Percentiles rank a stretch among this genome's conserved stretches.
Evolutionary conservation across 2,329 filamentous ascomycete genomes (phyloP).

Genomic region (Cladosporium sp.): DNA sequence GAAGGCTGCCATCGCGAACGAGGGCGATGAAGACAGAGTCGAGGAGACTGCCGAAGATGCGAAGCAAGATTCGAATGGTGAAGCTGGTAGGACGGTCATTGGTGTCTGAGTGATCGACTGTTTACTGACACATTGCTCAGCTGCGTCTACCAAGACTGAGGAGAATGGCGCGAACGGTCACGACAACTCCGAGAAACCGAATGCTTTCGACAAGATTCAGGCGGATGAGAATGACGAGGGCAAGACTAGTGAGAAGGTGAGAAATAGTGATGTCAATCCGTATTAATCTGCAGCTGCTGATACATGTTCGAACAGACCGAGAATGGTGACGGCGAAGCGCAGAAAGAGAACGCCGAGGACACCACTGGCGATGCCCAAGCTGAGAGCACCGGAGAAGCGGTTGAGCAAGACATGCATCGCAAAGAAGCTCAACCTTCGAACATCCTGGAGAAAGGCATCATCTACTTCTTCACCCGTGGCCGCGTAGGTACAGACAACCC

Average conservation of each 20-base stretch:
- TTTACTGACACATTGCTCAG: slow-evolving; percentile 10
- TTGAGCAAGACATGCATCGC: slow-evolving; percentile 49
- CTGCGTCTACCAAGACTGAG: slow-evolving; percentile 21
- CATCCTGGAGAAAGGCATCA: slow-evolving; percentile 79
- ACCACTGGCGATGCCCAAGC: slow-evolving; percentile 9
- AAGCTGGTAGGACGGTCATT: slow-evolving; percentile 15
- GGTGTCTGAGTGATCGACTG: slow-evolving; percentile 2
- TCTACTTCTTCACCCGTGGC: slow-evolving; percentile 85
- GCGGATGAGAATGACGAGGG: slow-evolving; percentile 27
- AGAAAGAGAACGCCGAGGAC: slow-evolving; percentile 1
- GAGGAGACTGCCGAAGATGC: slow-evolving; percentile 9
- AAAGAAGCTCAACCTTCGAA: slow-evolving; percentile 52
- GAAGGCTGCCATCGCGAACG: slow-evolving; percentile 15
- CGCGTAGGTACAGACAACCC: slow-evolving; percentile 71
- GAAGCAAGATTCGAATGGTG: slow-evolving; percentile 14
- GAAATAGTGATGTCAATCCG: not conserved
- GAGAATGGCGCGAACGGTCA: slow-evolving; percentile 20
- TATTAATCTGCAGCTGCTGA: not conserved
- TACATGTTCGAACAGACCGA: not conserved
- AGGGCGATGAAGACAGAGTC: not conserved
- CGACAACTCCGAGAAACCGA: slow-evolving; percentile 20
- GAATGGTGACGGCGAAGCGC: not conserved
- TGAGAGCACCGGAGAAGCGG: slow-evolving; percentile 31
- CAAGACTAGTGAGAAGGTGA: slow-evolving; percentile 16
- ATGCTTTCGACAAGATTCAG: slow-evolving; percentile 28